Evolutionary conservation across 768 basidiomycete genomes (phyloP), one percentile per base, ranked within the genome.

Genomic region (Lactarius akahatsu): DNA sequence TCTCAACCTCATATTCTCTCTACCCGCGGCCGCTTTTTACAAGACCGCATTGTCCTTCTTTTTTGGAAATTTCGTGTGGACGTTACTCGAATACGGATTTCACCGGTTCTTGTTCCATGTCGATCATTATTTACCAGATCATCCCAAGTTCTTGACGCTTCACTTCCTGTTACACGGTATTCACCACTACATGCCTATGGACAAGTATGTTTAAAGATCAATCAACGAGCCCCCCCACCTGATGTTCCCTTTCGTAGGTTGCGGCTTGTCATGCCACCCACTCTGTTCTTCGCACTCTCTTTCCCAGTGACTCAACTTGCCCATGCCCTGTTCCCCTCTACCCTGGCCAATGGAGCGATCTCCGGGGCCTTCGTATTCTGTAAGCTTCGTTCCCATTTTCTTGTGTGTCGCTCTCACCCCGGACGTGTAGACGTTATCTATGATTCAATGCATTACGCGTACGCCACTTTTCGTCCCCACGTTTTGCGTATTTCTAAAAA

Each of bases 31-130:
- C 4, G 82, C 86, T 3, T 77, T 88, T 64, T 69, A 77, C 11
- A 86, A 90, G 71, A 82, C 87, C 0, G 62, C 83, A 23, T 69
- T 78, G 0, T 96, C 87, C 77, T 98, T 96, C 81, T 75, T 94
- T 66, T 59, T 86, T 50, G 97, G 97, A 6, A 95, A 93, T 75
- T 38, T 97, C 59, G 81, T 96, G 63, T 99, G 96, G 96, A 98
- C 97, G 0, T 75, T 97, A 65, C 78, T 97, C 76, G 97, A 98
- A 77, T 99, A 98, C 75, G 79, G 82, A 15, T 79, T 99, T 73
- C 97, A 99, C 77, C 89, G 97, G 50, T 98, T 98, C 86, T 79
- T 99, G 59, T 99, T 99, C 86, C 97, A 99, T 77, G 79, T 99
- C 71, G 97, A 99, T 74, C 82, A 86, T 10, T 77, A 82, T 73